A percentile compares a stretch with the other conserved stretches of the same genome.
phyloP scores from a whole-genome alignment of 2,329 filamentous ascomycete species.

The Epichloe typhina region DNA sequence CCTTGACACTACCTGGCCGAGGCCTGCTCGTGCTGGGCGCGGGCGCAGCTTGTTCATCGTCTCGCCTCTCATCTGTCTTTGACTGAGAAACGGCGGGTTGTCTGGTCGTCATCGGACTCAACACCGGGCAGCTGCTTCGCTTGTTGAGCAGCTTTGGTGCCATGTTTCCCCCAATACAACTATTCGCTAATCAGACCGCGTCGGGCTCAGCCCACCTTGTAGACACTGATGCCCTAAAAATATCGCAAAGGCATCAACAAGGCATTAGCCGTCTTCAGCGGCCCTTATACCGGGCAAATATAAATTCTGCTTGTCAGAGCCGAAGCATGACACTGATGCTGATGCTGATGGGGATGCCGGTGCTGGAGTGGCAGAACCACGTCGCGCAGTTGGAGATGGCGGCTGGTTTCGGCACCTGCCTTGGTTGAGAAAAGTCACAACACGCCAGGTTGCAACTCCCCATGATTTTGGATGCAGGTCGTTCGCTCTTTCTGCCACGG shows the following conservation, averaged over 20 bases:
- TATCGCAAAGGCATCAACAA: not conserved
- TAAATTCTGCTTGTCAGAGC: not conserved
- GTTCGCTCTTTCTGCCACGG: not conserved
- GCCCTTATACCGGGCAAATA: not conserved
- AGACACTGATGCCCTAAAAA: not conserved
- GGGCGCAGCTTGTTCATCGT: conserved; percentile 4
- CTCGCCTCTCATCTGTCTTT: not conserved
- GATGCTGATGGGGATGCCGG: not conserved
- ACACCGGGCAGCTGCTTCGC: conserved; percentile 13
- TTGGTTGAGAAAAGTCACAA: not conserved
- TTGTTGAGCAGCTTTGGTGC: conserved; percentile 14
- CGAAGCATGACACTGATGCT: conserved; percentile 1
- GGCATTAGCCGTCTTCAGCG: not conserved
- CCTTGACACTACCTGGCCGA: conserved; percentile 16
- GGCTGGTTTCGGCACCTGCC: not conserved
- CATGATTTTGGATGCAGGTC: not conserved
- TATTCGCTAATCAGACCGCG: not conserved
- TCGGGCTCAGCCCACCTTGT: not conserved
- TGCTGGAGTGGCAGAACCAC: not conserved
- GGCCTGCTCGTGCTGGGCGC: conserved; percentile 10
- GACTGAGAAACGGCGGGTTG: not conserved
- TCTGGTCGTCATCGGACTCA: conserved; percentile 7
- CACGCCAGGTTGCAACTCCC: not conserved
- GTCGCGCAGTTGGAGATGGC: not conserved
- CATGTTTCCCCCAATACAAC: conserved; percentile 12